Conservation (phyloP, 768 basidiomycete species). For the Leucocoprinus sp. region DNA sequence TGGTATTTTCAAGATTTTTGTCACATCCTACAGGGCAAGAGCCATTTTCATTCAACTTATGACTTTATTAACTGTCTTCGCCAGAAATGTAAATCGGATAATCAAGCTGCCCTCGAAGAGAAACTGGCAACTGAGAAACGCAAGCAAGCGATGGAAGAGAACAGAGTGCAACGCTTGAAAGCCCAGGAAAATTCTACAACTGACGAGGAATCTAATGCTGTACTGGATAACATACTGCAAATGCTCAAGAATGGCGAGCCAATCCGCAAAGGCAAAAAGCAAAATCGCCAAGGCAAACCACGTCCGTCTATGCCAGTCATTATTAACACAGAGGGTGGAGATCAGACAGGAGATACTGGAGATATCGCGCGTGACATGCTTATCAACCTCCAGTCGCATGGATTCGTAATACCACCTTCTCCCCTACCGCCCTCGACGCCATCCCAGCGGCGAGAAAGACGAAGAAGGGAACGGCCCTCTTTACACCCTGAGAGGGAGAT, state of each 20-base stretch:
- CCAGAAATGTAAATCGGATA: slow-evolving; percentile 85
- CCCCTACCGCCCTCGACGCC: slow-evolving; percentile 35
- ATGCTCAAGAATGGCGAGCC: slow-evolving; percentile 65
- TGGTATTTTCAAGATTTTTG: slow-evolving; percentile 94
- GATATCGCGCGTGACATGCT: slow-evolving; percentile 70
- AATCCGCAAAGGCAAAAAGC: slow-evolving; percentile 47
- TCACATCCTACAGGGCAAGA: slow-evolving; percentile 82
- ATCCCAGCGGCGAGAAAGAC: slow-evolving; percentile 31
- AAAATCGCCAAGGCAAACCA: slow-evolving; percentile 30
- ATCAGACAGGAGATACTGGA: slow-evolving; percentile 35
- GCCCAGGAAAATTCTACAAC: slow-evolving; percentile 28
- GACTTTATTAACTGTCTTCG: neutral
- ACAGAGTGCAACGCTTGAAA: slow-evolving; percentile 47
- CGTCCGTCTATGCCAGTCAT: slow-evolving; percentile 23
- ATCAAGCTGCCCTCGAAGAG: slow-evolving; percentile 68
- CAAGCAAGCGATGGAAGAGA: slow-evolving; percentile 57
- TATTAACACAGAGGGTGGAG: slow-evolving; percentile 26
- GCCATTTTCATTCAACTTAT: neutral
- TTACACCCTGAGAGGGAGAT: slow-evolving; percentile 19
- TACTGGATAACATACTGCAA: slow-evolving; percentile 64
- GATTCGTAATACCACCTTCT: slow-evolving; percentile 47
- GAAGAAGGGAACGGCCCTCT: slow-evolving; percentile 24
- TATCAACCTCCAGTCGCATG: slow-evolving; percentile 63
- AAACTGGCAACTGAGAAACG: slow-evolving; percentile 60
- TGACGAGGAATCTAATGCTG: slow-evolving; percentile 45